These are phyloP conservation scores for Basidiobolus heterosporus DNA, from an alignment of 371 early-diverging fungal genomes.

Conservation along the genomic window DNA sequence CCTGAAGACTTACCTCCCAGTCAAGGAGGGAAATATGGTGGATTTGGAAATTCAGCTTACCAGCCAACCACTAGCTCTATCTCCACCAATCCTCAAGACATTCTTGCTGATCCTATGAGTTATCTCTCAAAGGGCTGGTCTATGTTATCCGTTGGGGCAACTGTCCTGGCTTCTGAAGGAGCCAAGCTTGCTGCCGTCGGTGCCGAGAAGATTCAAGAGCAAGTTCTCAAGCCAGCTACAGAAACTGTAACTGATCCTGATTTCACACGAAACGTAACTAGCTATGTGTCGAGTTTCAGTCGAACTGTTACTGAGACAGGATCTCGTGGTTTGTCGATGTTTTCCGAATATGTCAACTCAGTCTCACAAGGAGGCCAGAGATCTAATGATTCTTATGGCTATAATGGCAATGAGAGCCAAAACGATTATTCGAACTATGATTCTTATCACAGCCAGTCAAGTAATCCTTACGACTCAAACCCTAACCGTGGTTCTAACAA, in stretches of 20 bases:
- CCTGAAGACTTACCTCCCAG: conserved; percentile 65
- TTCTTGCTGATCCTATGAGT: conserved; percentile 67
- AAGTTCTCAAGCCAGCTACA: conserved; percentile 69
- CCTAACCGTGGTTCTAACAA: neutral
- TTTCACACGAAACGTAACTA: conserved; percentile 49
- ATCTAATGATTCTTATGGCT: neutral
- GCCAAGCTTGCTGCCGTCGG: conserved; percentile 54
- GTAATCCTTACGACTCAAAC: neutral
- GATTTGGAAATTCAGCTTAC: conserved; percentile 65
- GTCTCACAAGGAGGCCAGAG: neutral
- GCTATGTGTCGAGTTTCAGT: conserved; percentile 48
- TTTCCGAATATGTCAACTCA: neutral
- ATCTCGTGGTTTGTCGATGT: neutral
- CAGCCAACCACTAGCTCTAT: conserved; percentile 11
- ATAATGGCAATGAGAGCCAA: neutral
- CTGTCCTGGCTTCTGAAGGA: conserved; percentile 37
- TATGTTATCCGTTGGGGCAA: conserved; percentile 38
- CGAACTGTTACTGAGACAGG: conserved; percentile 25
- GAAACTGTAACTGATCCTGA: conserved; percentile 77
- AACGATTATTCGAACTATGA: neutral
- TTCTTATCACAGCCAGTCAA: neutral
- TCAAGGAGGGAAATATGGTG: conserved; percentile 82
- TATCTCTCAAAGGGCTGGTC: conserved; percentile 74
- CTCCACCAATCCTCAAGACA: conserved; percentile 21
- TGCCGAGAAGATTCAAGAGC: conserved; percentile 55